Evolutionary conservation across 495 filamentous ascomycete genomes (phyloP).

Genomic region (Filosporella fistucella): DNA sequence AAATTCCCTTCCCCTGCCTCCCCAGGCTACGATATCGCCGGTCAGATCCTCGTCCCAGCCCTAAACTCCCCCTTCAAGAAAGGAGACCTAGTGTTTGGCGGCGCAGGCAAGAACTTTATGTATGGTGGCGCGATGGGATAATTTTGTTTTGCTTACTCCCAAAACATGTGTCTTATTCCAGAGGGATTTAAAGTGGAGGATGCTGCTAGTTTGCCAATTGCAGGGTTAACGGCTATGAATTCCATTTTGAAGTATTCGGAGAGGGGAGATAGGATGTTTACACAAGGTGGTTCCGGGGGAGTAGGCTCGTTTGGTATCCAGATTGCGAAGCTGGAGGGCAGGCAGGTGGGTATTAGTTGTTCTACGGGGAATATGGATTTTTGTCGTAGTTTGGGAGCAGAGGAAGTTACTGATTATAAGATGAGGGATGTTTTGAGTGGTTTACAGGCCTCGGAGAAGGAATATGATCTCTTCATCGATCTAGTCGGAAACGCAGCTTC

Average conservation of each 20-base stretch:
- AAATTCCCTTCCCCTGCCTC: constrained; percentile 44
- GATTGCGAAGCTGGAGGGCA: constrained; percentile 58
- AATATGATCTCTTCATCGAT: constrained; percentile 56
- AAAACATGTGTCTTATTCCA: constrained; percentile 34
- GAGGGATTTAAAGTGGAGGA: constrained; percentile 42
- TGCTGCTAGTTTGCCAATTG: constrained; percentile 48
- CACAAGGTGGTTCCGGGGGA: constrained; percentile 64
- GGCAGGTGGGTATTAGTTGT: constrained; percentile 55
- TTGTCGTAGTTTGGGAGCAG: constrained; percentile 54
- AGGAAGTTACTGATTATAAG: constrained; percentile 67
- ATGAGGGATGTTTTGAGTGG: constrained; percentile 39
- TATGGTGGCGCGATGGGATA: constrained; percentile 50
- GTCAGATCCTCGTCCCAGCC: constrained; percentile 45
- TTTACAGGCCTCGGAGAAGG: constrained; percentile 41
- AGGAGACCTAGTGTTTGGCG: constrained; percentile 58
- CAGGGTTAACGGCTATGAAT: constrained; percentile 55
- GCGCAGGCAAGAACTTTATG: constrained; percentile 19
- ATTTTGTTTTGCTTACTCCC: constrained; percentile 35
- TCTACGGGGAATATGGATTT: constrained; percentile 53
- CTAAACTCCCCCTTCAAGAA: constrained; percentile 27
- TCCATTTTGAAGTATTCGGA: constrained; percentile 48
- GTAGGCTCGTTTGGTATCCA: constrained; percentile 58
- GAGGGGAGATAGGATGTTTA: constrained; percentile 52
- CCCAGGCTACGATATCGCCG: constrained; percentile 61
- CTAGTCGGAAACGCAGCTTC: constrained; percentile 54